Evolutionary conservation across 106 monocot genomes (phyloP).

Genomic region (Apostasia shenzhenica): DNA sequence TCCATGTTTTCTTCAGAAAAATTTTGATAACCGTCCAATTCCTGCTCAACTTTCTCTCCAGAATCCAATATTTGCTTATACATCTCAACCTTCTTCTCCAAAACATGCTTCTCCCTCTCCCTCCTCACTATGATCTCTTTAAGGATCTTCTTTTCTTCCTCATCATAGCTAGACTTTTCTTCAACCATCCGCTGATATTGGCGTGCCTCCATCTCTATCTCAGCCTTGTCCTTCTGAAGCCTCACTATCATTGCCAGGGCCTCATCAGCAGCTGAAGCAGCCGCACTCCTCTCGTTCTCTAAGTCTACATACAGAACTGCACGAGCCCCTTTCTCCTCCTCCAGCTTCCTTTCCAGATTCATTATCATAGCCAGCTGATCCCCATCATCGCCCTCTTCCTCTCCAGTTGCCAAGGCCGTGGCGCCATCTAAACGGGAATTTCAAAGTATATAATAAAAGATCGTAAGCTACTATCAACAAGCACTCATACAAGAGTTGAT

Average conservation of each 20-base stretch:
- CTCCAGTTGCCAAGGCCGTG: neutral
- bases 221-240: slow-evolving; percentile 87
- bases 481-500: too few relatives aligned
- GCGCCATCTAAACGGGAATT: too few relatives aligned
- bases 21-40: slow-evolving; percentile 1
- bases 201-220: slow-evolving; percentile 69
- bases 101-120: slow-evolving; percentile 61
- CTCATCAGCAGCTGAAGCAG: slow-evolving; percentile 83
- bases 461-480: too few relatives aligned
- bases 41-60: neutral
- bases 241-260: slow-evolving; percentile 95
- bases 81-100: slow-evolving; percentile 65
- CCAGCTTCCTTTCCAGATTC: slow-evolving; percentile 41
- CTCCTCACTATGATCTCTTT: slow-evolving; percentile 81
- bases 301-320: slow-evolving; percentile 59
- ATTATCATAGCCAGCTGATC: slow-evolving; percentile 7
- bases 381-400: slow-evolving; percentile 11
- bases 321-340: slow-evolving; percentile 40
- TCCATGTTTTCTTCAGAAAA: slow-evolving; percentile 1
- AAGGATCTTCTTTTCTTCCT: slow-evolving; percentile 77
- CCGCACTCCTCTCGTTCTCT: slow-evolving; percentile 89
- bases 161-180: slow-evolving; percentile 76
- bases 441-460: too few relatives aligned
- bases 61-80: slow-evolving; percentile 34
- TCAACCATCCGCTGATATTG: slow-evolving; percentile 75